Evolutionary conservation across 768 basidiomycete genomes (phyloP), one percentile per base, ranked within the genome.

Genomic region (Bullera alba): DNA sequence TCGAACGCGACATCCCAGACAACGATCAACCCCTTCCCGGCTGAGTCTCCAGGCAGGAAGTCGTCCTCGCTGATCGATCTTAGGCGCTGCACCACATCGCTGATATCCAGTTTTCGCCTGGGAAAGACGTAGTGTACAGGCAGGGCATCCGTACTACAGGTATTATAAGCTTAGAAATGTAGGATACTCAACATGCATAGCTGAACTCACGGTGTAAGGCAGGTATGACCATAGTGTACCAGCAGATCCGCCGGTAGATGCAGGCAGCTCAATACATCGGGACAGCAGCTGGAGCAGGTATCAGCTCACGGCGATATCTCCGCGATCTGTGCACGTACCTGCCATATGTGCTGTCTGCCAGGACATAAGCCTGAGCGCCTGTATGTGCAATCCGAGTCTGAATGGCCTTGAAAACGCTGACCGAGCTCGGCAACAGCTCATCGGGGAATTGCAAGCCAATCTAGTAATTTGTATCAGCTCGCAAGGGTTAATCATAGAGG

Each of bases 321-420:
- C 6, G 10, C 17, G 30, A 10, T 51, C n/a, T n/a, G n/a, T n/a
- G n/a, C n/a, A n/a, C 81, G 38, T 75, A 82, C 92, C 87, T 92
- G 74, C 92, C 95, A 72, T 96, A 96, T 3, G 92, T 93, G 19
- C 92, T 96, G 73, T 99, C 93, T 12, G 92, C 93, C n/a, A 96
- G 78, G 4, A 95, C 84, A 69, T 89, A 93, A 21, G 88, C 75
- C 60, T 92, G 85, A 44, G 75, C 75, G 26, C 58, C 70, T 19
- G 70, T 71, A 16, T 44, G 44, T 38, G 77, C 50, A 1, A 73
- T 59, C 10, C 53, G 39, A 28, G 43, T 61, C 64, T 83, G 86
- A 29, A 99, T 77, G 3, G 74, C 67, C 32, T 80, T 77, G 67
- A 83, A 91, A 23, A 97, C 83, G 2, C 83, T 82, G 15, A 96